Evolutionary conservation across 129 eudicot genomes (phyloP), one percentile per base, ranked within the genome.

Genomic region (Glebionis coronaria): DNA sequence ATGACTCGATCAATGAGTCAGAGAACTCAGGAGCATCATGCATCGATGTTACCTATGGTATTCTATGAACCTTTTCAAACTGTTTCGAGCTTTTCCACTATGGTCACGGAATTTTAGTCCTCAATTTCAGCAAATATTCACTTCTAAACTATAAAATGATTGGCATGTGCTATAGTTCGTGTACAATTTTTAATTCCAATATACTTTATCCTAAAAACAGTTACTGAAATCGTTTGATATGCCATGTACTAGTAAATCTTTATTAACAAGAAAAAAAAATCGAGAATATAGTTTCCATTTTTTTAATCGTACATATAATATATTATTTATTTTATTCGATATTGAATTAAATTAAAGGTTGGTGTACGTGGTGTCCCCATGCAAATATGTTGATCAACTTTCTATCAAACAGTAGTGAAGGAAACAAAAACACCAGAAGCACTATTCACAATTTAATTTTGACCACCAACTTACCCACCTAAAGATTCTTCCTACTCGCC

Each of bases 381-480:
- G 40, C 63, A 57, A 57, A 3, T 3, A 28, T 57, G 44, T 3
- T 27, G 44, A 31, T 27, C 63, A 55, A 20, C 60, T 20, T 55
- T 10, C 29, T 13, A 9, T 27, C 14, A 27, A 13, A 57, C 63
- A 13, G 16, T 23, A 57, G 44, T 6, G 63, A 23, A 27, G 44
- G 18, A 27, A 27, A 57, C 42, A 57, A 57, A 57, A 27, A 57
- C 42, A 57, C 4, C 14, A 57, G 42, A 57, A 28, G 4, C 12
- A 57, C 63, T 27, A 27, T 57, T 57, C 10, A 27, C 63, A 27
- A 27, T 57, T 56, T 12, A 4, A 3, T 57, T 27, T 38, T 57
- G 63, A 57, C 42, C 63, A 57, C 29, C 29, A 18, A 57, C 18
- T 38, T 44, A 57, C 63, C 20, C 63, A 57, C 63, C 20, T 15